phyloP scores from a whole-genome alignment of 2,329 filamentous ascomycete genomes.

The Pseudopyricularia javanii region DNA sequence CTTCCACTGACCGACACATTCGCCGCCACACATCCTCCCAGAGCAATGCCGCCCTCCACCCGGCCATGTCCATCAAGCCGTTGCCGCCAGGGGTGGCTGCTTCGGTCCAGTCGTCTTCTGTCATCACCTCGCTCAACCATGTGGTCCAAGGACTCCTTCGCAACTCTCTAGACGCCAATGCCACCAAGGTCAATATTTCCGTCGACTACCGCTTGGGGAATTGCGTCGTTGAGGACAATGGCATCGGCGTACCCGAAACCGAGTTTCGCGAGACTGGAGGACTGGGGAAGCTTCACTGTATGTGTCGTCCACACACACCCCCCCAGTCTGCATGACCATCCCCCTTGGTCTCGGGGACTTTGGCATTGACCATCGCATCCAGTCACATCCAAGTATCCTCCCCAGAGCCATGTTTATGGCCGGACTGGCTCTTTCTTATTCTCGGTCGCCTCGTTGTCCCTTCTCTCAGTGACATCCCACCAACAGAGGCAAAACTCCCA shows the following conservation, averaged over 20 bases:
- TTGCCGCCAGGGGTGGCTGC: conserved; percentile 60
- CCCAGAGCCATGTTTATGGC: conserved; percentile 42
- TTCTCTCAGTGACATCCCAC: conserved; percentile 66
- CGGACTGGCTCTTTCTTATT: conserved; percentile 64
- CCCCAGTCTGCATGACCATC: background rate
- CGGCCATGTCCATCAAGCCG: conserved; percentile 49
- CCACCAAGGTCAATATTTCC: conserved; percentile 54
- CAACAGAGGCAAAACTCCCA: conserved; percentile 46
- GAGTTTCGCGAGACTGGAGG: conserved; percentile 65
- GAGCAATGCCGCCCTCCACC: background rate
- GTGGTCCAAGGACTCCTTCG: conserved; percentile 62
- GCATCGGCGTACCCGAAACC: conserved; percentile 56
- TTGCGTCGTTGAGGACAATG: conserved; percentile 77
- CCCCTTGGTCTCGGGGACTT: conserved; percentile 3
- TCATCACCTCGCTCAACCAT: conserved; percentile 60
- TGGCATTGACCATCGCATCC: conserved; percentile 6
- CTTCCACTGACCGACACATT: background rate
- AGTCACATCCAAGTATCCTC: conserved; percentile 70
- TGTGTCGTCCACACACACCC: conserved; percentile 19
- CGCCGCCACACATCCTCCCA: background rate
- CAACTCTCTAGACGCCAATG: conserved; percentile 74
- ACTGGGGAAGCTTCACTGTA: conserved; percentile 62
- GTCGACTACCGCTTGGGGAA: conserved; percentile 66
- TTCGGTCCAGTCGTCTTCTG: conserved; percentile 76
- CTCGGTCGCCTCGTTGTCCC: conserved; percentile 61